Evolutionary conservation across 192 early-diverging fungal species (phyloP).

Genomic region (Diversispora epigaea): DNA sequence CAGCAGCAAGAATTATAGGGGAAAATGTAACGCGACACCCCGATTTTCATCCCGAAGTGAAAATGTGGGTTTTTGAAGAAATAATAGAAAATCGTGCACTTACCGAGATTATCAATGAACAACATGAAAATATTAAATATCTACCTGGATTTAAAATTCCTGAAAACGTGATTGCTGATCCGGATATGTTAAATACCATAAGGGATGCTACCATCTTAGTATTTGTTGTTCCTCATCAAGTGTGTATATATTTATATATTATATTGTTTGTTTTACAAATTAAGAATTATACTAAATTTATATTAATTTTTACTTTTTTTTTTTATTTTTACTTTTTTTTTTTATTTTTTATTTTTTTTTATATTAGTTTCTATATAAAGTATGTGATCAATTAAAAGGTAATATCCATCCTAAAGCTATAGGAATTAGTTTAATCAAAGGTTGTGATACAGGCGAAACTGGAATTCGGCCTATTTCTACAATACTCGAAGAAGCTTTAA

Average conservation of each 20-base stretch:
- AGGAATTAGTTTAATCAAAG: slow-evolving; percentile 95
- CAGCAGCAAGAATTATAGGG: slow-evolving; percentile 89
- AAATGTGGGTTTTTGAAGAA: slow-evolving; percentile 98
- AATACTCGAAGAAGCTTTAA: slow-evolving; percentile 53
- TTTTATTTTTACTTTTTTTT: slow-evolving; percentile 16
- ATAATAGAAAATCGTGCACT: slow-evolving; percentile 76
- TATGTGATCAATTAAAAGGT: slow-evolving; percentile 81
- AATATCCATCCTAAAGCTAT: slow-evolving; percentile 67
- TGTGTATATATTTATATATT: slow-evolving; percentile 28
- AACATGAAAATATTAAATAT: slow-evolving; percentile 90
- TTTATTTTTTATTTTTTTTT: neutral
- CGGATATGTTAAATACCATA: slow-evolving; percentile 77
- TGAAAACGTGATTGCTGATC: slow-evolving; percentile 79
- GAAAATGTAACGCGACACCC: slow-evolving; percentile 70
- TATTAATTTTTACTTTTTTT: neutral
- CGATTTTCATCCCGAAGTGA: slow-evolving; percentile 75
- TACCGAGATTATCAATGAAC: slow-evolving; percentile 91
- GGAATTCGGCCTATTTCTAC: slow-evolving; percentile 81
- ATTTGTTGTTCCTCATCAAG: slow-evolving; percentile 93
- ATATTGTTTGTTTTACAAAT: neutral
- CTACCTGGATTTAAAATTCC: slow-evolving; percentile 86
- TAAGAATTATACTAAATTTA: neutral
- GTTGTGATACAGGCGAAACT: slow-evolving; percentile 74
- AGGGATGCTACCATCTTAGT: slow-evolving; percentile 86
- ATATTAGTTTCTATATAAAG: slow-evolving; percentile 73